A percentile compares a stretch with the other conserved stretches of the same genome.
phyloP scores from a whole-genome alignment of 352 stramenopile genomes.

The Phytophthora sp. region DNA sequence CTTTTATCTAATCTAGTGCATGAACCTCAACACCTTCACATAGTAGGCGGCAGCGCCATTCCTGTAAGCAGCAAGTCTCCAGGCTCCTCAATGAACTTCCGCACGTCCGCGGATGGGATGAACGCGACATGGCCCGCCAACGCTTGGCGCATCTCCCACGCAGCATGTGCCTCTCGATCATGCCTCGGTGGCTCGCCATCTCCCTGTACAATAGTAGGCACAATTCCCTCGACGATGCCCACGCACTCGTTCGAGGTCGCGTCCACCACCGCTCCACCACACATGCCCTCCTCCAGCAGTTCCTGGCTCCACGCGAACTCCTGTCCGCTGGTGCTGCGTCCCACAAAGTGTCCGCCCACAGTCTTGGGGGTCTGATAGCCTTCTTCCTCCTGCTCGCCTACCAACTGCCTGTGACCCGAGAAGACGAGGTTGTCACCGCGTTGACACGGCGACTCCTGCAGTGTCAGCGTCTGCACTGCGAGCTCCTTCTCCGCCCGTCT shows the following conservation, averaged over 20 bases:
- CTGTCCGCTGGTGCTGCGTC: constrained; percentile 58
- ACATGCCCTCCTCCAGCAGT: constrained; percentile 85
- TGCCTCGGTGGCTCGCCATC: constrained; percentile 26
- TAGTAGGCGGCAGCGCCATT: constrained; percentile 30
- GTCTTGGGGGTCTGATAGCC: constrained; percentile 43
- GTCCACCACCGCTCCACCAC: constrained; percentile 69
- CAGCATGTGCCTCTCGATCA: constrained; percentile 29
- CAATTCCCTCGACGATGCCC: constrained; percentile 81
- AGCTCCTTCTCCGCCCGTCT: constrained; percentile 33
- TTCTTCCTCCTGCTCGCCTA: constrained; percentile 8
- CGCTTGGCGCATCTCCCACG: constrained; percentile 62
- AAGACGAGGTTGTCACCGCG: constrained; percentile 58
- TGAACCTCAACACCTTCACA: constrained; percentile 17
- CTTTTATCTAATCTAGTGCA: constrained; percentile 31
- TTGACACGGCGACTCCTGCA: constrained; percentile 25
- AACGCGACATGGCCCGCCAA: constrained; percentile 77
- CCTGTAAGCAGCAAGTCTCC: constrained; percentile 41
- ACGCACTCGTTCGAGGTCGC: constrained; percentile 46
- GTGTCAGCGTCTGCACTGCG: constrained; percentile 41
- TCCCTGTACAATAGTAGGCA: constrained; percentile 43
- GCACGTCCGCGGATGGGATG: constrained; percentile 57
- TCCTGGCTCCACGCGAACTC: constrained; percentile 79
- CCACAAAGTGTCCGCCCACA: constrained; percentile 66
- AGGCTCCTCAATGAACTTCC: constrained; percentile 49
- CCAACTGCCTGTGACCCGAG: constrained; percentile 43